A percentile compares a stretch with the other conserved stretches of the same genome.
Evolutionary conservation across 176 grass and related monocot genomes (phyloP).

Genomic region (Areca catechu): DNA sequence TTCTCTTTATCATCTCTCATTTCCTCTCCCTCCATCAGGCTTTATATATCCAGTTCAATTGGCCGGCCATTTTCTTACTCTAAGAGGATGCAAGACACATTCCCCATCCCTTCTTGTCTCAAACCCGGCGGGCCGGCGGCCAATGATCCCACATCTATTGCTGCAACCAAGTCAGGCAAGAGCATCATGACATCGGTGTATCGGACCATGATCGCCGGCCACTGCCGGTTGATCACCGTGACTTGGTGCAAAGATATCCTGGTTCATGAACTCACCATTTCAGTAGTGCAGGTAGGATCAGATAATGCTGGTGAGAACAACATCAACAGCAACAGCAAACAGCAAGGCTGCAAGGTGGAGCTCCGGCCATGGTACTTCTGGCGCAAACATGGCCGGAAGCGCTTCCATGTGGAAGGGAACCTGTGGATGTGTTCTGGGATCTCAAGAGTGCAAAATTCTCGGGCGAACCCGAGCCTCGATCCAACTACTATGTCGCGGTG

Average conservation of each 20-base stretch:
- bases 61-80: too few species aligned
- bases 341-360: constrained; percentile 37
- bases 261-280: constrained; percentile 44
- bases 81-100: too few species aligned
- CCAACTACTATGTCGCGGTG: constrained; percentile 47
- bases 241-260: constrained; percentile 66
- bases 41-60: too few species aligned
- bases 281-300: constrained; percentile 10
- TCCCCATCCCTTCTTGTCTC: too few species aligned
- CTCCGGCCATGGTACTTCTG: constrained; percentile 83
- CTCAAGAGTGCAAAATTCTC: constrained; percentile 53
- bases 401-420: constrained; percentile 34
- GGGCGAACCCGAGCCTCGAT: constrained; percentile 39
- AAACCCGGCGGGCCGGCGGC: too few species aligned
- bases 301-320: not conserved
- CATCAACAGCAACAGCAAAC: constrained; percentile 10
- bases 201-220: constrained; percentile 69
- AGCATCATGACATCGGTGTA: constrained; percentile 63
- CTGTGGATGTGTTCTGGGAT: constrained; percentile 69
- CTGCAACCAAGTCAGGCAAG: constrained; percentile 29
- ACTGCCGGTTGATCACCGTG: constrained; percentile 58
- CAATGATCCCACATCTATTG: not conserved
- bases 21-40: too few species aligned
- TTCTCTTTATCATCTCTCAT: too few species aligned
- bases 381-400: constrained; percentile 42